Conservation (phyloP, 306 rosid genomes). For the Gastrolobium villosum region DNA sequence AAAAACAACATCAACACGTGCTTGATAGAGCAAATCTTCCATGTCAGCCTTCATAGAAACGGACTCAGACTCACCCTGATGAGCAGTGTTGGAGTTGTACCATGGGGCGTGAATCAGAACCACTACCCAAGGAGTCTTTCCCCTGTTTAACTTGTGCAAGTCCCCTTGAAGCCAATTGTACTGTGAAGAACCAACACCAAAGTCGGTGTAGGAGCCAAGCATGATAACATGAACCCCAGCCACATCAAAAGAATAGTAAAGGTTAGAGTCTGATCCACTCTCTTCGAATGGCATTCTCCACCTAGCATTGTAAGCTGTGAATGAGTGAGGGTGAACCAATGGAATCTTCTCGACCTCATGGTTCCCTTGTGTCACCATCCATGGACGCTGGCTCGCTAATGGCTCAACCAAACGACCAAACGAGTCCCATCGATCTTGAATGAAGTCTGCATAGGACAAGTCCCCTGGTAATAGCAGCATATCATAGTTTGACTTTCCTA, state of each 20-base stretch:
- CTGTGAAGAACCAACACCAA: slow-evolving; percentile 61
- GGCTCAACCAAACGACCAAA: slow-evolving; percentile 84
- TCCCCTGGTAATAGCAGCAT: slow-evolving; percentile 87
- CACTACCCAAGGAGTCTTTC: slow-evolving; percentile 72
- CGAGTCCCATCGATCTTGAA: slow-evolving; percentile 74
- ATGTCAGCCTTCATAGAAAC: slow-evolving; percentile 68
- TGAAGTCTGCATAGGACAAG: slow-evolving; percentile 65
- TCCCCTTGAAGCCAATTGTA: slow-evolving; percentile 73
- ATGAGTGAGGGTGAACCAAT: slow-evolving; percentile 31
- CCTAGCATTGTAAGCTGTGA: slow-evolving; percentile 86
- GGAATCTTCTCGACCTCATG: slow-evolving; percentile 80
- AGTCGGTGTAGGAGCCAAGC: slow-evolving; percentile 86
- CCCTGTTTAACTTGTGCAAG: slow-evolving; percentile 62
- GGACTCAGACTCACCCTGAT: slow-evolving; percentile 74
- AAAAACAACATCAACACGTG: slow-evolving; percentile 79
- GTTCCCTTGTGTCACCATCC: slow-evolving; percentile 96
- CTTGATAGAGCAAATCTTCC: slow-evolving; percentile 74
- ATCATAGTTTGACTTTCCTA: slow-evolving; percentile 66
- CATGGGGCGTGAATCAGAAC: slow-evolving; percentile 89
- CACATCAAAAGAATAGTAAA: slow-evolving; percentile 81
- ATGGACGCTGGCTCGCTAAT: slow-evolving; percentile 81
- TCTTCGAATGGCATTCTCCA: slow-evolving; percentile 85
- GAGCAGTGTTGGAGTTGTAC: slow-evolving; percentile 84
- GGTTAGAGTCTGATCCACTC: slow-evolving; percentile 82
- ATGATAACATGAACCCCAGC: slow-evolving; percentile 84